Base-by-base conservation (phyloP, 257 asterid genomes). In the Plantago elongata region DNA sequence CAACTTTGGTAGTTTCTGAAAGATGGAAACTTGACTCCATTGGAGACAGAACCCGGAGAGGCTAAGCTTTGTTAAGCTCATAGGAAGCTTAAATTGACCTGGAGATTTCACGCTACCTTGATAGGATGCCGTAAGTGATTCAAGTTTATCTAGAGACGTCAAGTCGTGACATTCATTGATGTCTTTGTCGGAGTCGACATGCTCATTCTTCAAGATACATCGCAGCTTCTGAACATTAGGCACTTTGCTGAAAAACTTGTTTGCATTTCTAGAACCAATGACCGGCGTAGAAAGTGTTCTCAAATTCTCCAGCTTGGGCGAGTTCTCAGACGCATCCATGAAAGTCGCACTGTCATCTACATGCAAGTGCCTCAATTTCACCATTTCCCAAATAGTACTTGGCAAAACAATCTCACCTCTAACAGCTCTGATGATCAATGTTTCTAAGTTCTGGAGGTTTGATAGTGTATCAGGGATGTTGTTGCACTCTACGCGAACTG, bases 331-430 rank as follows among this genome's bases (percentile, higher is more conserved):
- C 5, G 17, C 37, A 57, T 14, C 34, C 14, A 9, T 17, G 11
- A 40, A 16, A 18, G 17, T 14, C 9, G 62, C 62, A 14, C 12
- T 0, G 1, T 2, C 4, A 13, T 12, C 3, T 29, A 55, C 14
- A 57, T 57, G n/a, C 14, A 57, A 17, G 62, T 57, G 34, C 50
- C 50, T 57, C 22, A 57, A 40, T 46, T 57, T 43, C 40, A 34
- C 40, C 40, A 34, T 34, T 4, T 34, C 40, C 40, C 40, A 34
- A 34, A 34, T 34, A 4, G 49, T n/a, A 44, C 15, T 29, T 9
- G 62, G 62, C 22, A 42, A 22, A 13, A 1, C 11, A 37, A 57
- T n/a, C 0, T 57, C 47, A 38, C 37, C 13, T 15, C 13, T 1
- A 2, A 7, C 0, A 2, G 3, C 34, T 14, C 3, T 15, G 49